These are phyloP conservation scores for Phylloporus scabripes DNA, from an alignment of 768 basidiomycete species.

Conservation along the genomic window DNA sequence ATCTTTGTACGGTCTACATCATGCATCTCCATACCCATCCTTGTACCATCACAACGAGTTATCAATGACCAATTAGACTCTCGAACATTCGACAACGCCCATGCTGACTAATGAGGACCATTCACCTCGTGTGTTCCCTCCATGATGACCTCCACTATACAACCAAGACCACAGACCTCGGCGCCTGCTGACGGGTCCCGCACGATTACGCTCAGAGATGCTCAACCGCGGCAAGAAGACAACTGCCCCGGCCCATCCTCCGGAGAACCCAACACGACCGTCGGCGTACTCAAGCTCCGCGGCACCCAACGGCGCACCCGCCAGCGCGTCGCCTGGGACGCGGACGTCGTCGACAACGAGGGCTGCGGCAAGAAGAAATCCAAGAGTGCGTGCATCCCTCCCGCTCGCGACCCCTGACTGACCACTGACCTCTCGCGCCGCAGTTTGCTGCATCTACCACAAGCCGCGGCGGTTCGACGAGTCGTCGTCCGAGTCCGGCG, in stretches of 20 bases:
- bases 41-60: slow-evolving; percentile 22
- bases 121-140: too few relatives aligned
- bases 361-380: slow-evolving; percentile 85
- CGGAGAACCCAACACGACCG: slow-evolving; percentile 17
- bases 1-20: slow-evolving; percentile 19
- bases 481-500: slow-evolving; percentile 64
- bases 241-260: slow-evolving; percentile 12
- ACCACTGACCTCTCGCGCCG: not conserved
- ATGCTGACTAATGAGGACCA: slow-evolving; percentile 17
- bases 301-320: slow-evolving; percentile 42
- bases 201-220: slow-evolving; percentile 43
- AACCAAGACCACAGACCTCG: slow-evolving; percentile 33
- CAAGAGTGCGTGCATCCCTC: slow-evolving; percentile 71
- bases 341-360: slow-evolving; percentile 89
- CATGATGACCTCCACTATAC: slow-evolving; percentile 20
- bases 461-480: slow-evolving; percentile 77
- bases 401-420: not conserved
- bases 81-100: not conserved
- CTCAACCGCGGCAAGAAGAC: slow-evolving; percentile 30
- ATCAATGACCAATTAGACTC: slow-evolving; percentile 13
- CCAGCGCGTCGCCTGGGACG: slow-evolving; percentile 74
- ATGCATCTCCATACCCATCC: slow-evolving; percentile 22
- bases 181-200: slow-evolving; percentile 49
- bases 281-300: slow-evolving; percentile 57
- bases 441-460: slow-evolving; percentile 96